Conservation (phyloP, 306 rosid species). For the Sphenostylis stenocarpa region DNA sequence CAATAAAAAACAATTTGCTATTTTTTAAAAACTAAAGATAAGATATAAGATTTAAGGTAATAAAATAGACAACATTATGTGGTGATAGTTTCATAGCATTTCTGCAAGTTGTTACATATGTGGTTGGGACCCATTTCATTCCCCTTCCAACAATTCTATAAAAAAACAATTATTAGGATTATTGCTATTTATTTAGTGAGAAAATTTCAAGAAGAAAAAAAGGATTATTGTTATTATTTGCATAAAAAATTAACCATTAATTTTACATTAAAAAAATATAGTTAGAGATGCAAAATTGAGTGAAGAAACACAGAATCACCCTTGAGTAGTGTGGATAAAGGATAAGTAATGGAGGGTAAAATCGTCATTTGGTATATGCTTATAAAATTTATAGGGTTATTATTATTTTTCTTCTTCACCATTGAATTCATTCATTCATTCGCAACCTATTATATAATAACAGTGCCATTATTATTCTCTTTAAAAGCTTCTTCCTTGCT, state of each 20-base stretch:
- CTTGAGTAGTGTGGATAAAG: neutral
- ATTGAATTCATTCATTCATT: conserved; percentile 13
- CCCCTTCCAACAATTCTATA: neutral
- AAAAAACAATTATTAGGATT: neutral
- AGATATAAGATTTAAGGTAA: neutral
- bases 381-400: conserved; percentile 37
- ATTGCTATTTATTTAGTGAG: neutral
- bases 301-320: conserved; percentile 22
- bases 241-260: neutral
- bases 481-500: conserved; percentile 45
- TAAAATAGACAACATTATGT: neutral
- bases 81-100: neutral
- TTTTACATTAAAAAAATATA: neutral
- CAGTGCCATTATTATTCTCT: conserved; percentile 36
- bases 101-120: neutral
- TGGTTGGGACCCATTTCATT: neutral
- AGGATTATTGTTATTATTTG: neutral
- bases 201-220: too few relatives aligned
- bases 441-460: conserved; percentile 23
- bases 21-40: neutral
- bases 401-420: conserved; percentile 27
- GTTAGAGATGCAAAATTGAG: neutral
- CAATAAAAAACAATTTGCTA: too few relatives aligned
- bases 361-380: neutral
- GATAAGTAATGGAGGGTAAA: conserved; percentile 5